phyloP scores from a whole-genome alignment of 2,329 filamentous ascomycete genomes.

The Ascochyta viciae-villosae region DNA sequence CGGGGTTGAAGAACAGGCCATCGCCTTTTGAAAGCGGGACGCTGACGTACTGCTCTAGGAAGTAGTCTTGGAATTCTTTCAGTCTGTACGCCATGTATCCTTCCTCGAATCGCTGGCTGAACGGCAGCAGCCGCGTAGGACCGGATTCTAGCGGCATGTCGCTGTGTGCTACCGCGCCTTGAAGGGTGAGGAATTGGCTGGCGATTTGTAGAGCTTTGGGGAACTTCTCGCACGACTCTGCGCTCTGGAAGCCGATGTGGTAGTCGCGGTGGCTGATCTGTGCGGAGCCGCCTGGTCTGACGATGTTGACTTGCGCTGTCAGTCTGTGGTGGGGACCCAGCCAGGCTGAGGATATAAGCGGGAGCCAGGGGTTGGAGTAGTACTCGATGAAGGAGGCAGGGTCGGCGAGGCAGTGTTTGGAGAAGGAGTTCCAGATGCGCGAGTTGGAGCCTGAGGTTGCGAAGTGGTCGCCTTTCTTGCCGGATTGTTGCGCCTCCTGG shows the following conservation, averaged over 20 bases:
- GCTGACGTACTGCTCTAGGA: slow-evolving; percentile 60
- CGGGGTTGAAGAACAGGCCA: slow-evolving; percentile 70
- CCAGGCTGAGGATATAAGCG: slow-evolving; percentile 61
- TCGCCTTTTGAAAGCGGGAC: slow-evolving; percentile 64
- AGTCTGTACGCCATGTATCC: slow-evolving; percentile 66
- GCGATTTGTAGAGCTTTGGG: slow-evolving; percentile 62
- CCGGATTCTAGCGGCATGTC: slow-evolving; percentile 66
- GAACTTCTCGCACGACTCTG: slow-evolving; percentile 53
- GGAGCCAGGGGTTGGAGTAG: slow-evolving; percentile 67
- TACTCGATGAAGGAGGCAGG: slow-evolving; percentile 63
- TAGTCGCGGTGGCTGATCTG: slow-evolving; percentile 69
- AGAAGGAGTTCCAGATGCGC: slow-evolving; percentile 72
- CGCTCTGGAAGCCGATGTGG: slow-evolving; percentile 68
- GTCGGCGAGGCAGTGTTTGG: slow-evolving; percentile 64
- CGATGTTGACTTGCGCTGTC: slow-evolving; percentile 69
- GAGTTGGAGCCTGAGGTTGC: slow-evolving; percentile 63
- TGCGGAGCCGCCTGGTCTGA: slow-evolving; percentile 64
- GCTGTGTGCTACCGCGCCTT: slow-evolving; percentile 68
- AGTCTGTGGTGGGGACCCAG: slow-evolving; percentile 67
- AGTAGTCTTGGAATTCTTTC: slow-evolving; percentile 62
- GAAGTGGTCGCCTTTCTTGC: slow-evolving; percentile 66
- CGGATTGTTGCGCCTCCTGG: slow-evolving; percentile 56
- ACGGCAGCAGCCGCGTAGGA: slow-evolving; percentile 67
- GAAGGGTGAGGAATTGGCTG: slow-evolving; percentile 65
- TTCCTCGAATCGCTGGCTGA: slow-evolving; percentile 63